Evolutionary conservation across 2,329 filamentous ascomycete genomes (phyloP).

Genomic region (Alternaria triticimaculans): DNA sequence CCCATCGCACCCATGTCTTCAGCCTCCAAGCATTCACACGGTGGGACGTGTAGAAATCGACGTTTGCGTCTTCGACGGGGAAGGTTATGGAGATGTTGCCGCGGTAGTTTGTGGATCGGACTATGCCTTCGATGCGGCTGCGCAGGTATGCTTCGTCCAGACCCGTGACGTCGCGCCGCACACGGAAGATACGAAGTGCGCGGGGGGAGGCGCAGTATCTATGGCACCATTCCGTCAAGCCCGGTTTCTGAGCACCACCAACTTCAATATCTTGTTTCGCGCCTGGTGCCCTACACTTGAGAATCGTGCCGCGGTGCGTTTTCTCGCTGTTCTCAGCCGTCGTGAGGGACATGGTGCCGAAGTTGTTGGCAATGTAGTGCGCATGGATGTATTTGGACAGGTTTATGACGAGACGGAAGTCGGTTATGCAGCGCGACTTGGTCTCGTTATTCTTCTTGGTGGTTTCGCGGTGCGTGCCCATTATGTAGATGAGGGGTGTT

Average conservation of each 20-base stretch:
- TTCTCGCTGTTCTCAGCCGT: conserved; percentile 66
- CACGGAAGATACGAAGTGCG: conserved; percentile 60
- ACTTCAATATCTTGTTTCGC: conserved; percentile 56
- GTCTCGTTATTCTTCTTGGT: conserved; percentile 44
- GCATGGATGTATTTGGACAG: conserved; percentile 38
- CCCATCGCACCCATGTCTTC: conserved; percentile 66
- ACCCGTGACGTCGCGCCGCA: conserved; percentile 59
- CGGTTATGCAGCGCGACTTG: conserved; percentile 43
- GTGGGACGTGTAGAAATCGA: conserved; percentile 70
- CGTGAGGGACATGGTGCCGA: conserved; percentile 34
- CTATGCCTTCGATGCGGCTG: conserved; percentile 61
- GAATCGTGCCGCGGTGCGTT: conserved; percentile 69
- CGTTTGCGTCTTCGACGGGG: conserved; percentile 61
- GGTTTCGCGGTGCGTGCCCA: conserved; percentile 48
- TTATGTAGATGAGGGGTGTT: conserved; percentile 46
- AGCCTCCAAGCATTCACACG: conserved; percentile 70
- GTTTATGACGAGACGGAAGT: conserved; percentile 49
- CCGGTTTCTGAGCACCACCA: conserved; percentile 49
- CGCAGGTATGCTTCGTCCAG: conserved; percentile 65
- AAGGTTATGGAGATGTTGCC: conserved; percentile 67
- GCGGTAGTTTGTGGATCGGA: conserved; percentile 71
- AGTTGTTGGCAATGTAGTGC: conserved; percentile 18
- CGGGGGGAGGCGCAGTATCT: conserved; percentile 67
- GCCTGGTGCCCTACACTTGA: conserved; percentile 59
- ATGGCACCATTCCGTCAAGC: conserved; percentile 69